phyloP scores from a whole-genome alignment of 768 basidiomycete genomes.

The Suillus hirtellus region DNA sequence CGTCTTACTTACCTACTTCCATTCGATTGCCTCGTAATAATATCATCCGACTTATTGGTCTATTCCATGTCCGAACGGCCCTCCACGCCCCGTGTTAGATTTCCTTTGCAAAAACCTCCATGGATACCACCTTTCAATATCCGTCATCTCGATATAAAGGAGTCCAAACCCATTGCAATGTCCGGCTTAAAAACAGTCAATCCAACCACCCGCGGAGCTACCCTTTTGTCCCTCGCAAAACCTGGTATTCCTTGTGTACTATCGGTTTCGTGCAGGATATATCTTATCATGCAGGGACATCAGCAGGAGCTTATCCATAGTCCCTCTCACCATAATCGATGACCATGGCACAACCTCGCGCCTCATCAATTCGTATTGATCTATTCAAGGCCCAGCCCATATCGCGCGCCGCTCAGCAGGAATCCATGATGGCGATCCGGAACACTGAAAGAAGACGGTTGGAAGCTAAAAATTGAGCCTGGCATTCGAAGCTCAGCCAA shows the following conservation, averaged over 20 bases:
- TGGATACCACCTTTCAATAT: not conserved
- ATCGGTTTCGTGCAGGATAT: too few species aligned
- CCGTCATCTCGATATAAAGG: not conserved
- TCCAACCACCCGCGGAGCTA: not conserved
- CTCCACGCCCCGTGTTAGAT: not conserved
- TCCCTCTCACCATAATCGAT: not conserved
- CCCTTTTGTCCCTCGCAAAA: not conserved
- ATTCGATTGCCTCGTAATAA: too few species aligned
- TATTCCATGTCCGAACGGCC: too few species aligned
- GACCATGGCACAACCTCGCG: constrained; percentile 32
- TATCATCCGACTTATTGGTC: too few species aligned
- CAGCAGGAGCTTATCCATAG: not conserved
- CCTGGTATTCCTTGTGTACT: too few species aligned
- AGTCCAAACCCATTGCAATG: not conserved
- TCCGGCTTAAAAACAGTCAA: not conserved
- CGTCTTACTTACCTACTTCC: too few species aligned
- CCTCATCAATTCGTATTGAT: constrained; percentile 39
- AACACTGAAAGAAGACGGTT: not conserved
- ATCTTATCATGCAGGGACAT: not conserved
- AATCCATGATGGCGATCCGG: constrained; percentile 59
- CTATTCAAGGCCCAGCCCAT: constrained; percentile 59
- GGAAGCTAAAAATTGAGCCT: not conserved
- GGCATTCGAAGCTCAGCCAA: not conserved
- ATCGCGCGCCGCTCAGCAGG: constrained; percentile 71
- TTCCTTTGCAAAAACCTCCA: too few species aligned